Percentiles rank a stretch among this genome's conserved stretches.
Conservation (phyloP, 768 basidiomycete genomes). For the Hericium rajendrae region DNA sequence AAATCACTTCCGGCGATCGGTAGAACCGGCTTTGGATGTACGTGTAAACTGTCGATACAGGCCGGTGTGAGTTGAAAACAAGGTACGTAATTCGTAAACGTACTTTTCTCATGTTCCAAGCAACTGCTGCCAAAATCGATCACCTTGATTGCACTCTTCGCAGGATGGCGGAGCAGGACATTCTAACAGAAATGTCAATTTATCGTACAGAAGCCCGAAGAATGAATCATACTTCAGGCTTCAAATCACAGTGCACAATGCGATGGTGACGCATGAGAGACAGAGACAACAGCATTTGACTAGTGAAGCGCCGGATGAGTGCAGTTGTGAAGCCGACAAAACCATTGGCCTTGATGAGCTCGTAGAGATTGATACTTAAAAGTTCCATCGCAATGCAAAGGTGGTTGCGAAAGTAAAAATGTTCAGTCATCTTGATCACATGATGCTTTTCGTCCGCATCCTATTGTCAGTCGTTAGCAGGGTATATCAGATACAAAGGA, state of each 20-base stretch:
- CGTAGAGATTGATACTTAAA: slow-evolving; percentile 96
- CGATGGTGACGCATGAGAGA: slow-evolving; percentile 93
- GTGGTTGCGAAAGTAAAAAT: slow-evolving; percentile 97
- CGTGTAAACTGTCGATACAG: slow-evolving; percentile 69
- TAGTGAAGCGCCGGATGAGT: slow-evolving; percentile 91
- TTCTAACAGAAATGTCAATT: slow-evolving; percentile 37
- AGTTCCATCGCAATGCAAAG: slow-evolving; percentile 98
- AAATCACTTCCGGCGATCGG: slow-evolving; percentile 98
- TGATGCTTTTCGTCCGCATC: slow-evolving; percentile 95
- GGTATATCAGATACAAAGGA: neutral
- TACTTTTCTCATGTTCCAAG: slow-evolving; percentile 97
- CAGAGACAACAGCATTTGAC: slow-evolving; percentile 88
- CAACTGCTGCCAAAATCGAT: slow-evolving; percentile 99
- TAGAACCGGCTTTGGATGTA: slow-evolving; percentile 99
- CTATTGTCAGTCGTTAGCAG: slow-evolving; percentile 29
- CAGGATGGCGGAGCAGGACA: slow-evolving; percentile 86
- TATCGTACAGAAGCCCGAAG: neutral
- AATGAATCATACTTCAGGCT: slow-evolving; percentile 72
- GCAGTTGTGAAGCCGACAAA: slow-evolving; percentile 97
- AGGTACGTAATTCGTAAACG: slow-evolving; percentile 19
- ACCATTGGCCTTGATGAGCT: slow-evolving; percentile 97
- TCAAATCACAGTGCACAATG: slow-evolving; percentile 97
- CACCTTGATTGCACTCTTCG: slow-evolving; percentile 94
- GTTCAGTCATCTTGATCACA: slow-evolving; percentile 96
- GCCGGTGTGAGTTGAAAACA: neutral